Conservation (phyloP, 306 rosid species). For the Cucumis hystrix region DNA sequence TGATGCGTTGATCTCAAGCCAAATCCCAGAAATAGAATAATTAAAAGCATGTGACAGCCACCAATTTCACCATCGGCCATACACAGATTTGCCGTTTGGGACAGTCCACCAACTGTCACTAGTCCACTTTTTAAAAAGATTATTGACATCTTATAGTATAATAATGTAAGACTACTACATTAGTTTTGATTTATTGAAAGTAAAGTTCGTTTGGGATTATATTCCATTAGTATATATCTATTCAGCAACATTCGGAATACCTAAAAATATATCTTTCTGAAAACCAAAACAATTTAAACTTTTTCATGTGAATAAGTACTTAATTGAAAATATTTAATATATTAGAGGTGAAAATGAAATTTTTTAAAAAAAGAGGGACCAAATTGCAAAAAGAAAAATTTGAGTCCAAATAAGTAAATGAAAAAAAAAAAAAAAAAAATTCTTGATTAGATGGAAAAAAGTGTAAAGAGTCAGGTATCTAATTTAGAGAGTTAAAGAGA, state of each 20-base stretch:
- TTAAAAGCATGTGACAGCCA: neutral
- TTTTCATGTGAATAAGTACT: neutral
- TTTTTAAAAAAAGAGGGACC: neutral
- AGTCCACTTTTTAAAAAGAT: neutral
- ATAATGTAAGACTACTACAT: neutral
- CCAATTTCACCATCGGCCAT: neutral
- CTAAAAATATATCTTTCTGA: neutral
- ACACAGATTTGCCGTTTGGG: neutral
- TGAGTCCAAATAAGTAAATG: neutral
- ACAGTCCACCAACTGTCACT: neutral
- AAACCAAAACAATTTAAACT: neutral
- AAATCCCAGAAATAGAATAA: neutral
- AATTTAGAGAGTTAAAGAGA: neutral
- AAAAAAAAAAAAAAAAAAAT: neutral
- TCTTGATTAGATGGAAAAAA: neutral
- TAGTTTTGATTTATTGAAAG: neutral
- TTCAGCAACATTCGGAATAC: neutral
- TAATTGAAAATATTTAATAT: too few relatives aligned
- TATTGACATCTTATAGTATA: neutral
- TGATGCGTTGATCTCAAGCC: neutral
- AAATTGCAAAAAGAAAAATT: neutral
- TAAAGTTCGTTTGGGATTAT: neutral
- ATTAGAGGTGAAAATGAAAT: neutral
- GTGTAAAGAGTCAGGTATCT: neutral
- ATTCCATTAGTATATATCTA: neutral